Base-by-base conservation (phyloP, 1,284 basidiomycete genomes). In the Wolfiporia cocos region DNA sequence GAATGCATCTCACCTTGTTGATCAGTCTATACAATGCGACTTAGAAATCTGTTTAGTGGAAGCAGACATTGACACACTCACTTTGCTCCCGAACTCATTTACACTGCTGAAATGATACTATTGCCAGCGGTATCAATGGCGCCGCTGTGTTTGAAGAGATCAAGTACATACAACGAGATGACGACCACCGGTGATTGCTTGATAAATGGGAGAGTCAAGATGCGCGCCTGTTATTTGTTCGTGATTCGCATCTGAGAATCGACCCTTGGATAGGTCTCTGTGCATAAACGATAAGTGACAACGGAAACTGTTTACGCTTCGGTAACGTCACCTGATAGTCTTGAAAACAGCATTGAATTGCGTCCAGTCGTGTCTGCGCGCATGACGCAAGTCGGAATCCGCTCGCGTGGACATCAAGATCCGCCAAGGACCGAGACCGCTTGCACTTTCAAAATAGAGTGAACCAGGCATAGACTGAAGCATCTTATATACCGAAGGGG, bases 41-140 rank as follows among this genome's bases (percentile, higher is more conserved):
- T n/a, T n/a, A n/a, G n/a, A n/a, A n/a, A n/a, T n/a, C n/a, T n/a
- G n/a, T n/a, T n/a, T n/a, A n/a, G n/a, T n/a, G n/a, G n/a, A n/a
- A n/a, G n/a, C 9, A 11, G 37, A 7, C 7, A 6, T 5, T 11
- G 21, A 38, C 23, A 14, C 30, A 58, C 73, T 40, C 44, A 80
- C 78, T 21, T 69, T 53, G 6, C 61, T 66, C 41, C 72, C 69
- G 33, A 68, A 70, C 37, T 78, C 73, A 0, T 71, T 66, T 5
- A 76, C 54, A 34, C 77, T 75, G 45, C 84, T 79, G 1, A 84
- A 58, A 59, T 80, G 78, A 55, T 84, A 84, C 81, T 84, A 21
- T 39, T 29, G 19, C 35, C 4, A n/a, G 24, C 28, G 34, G 4
- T 17, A 19, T 18, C 3, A 26, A 7, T 34, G 34, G 12, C 4